These are phyloP conservation scores for Neoconidiobolus thromboides DNA, from an alignment of 371 early-diverging fungal species.

Conservation along the genomic window DNA sequence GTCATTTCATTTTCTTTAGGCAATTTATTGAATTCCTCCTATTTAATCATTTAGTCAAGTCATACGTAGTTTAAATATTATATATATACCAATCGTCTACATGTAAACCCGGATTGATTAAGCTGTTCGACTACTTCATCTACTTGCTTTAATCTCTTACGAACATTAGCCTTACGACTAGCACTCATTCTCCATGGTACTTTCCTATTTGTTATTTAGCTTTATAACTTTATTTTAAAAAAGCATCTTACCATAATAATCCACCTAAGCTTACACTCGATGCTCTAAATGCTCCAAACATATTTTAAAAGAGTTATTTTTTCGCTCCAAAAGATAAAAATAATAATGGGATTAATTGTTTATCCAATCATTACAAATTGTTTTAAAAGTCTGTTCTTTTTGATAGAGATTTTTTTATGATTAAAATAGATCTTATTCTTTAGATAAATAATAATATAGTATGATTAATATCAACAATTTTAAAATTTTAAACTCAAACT, in stretches of 20 bases:
- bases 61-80: too few relatives aligned
- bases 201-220: conserved; percentile 20
- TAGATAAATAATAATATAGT: too few relatives aligned
- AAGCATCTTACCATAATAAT: background rate
- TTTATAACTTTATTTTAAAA: too few relatives aligned
- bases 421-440: too few relatives aligned
- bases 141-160: conserved; percentile 76
- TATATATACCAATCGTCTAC: conserved; percentile 52
- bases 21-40: conserved; percentile 44
- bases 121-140: conserved; percentile 76
- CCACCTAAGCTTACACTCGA: conserved; percentile 2
- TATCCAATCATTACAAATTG: too few relatives aligned
- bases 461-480: too few relatives aligned
- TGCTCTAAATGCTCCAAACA: conserved; percentile 6
- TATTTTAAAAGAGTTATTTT: background rate
- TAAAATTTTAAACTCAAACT: too few relatives aligned
- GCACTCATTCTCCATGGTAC: conserved; percentile 67
- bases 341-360: too few relatives aligned
- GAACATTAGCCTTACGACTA: conserved; percentile 83
- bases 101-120: conserved; percentile 65
- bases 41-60: conserved; percentile 1
- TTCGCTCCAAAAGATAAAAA: too few relatives aligned
- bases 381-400: too few relatives aligned
- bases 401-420: too few relatives aligned
- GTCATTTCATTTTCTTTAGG: conserved; percentile 75